Evolutionary conservation across 2,329 filamentous ascomycete species (phyloP), one percentile per base, ranked within the genome.

Genomic region (Fusarium protoensiforme): DNA sequence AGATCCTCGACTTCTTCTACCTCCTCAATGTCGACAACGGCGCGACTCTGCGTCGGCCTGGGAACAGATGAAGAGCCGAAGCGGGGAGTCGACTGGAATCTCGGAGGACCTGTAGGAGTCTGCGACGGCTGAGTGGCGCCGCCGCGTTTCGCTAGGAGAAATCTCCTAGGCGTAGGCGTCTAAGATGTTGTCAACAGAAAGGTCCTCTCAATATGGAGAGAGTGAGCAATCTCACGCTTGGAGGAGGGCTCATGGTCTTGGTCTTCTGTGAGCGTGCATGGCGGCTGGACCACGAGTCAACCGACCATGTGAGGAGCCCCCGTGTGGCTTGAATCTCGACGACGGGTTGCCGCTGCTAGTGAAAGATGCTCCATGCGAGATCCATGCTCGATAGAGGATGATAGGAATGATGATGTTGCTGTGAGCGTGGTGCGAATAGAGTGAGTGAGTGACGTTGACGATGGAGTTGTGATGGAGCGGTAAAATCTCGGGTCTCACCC

Each of bases 81-180:
- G n/a, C 81, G 78, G 22, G 82, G 83, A 39, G 83, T 84, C 29
- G 81, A 81, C 33, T 80, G 81, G 62, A 84, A 84, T 61, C 78
- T 81, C 56, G 78, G 77, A 8, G 75, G 64, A 24, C 70, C 78
- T 27, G 79, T 73, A 14, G 79, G 80, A 24, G 79, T 79, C 67
- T 82, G 80, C 29, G 80, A 80, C 7, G 76, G 69, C 58, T 79
- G 78, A n/a, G 80, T 75, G 16, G 77, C 75, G 29, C 81, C 75
- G 29, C 81, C 75, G 33, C 82, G 71, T 64, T 81, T 83, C 3
- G 81, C 75, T 8, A 82, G 77, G 62, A 84, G 76, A 64, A 85
- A 85, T 7, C 82, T 80, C 67, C 82, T 79, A 22, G 83, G 82
- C 8, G 81, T 79, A 6, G 83, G 81, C 36, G 84, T 85, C 83